Conservation (phyloP, 148 eudicot species). For the Cornus kousa region DNA sequence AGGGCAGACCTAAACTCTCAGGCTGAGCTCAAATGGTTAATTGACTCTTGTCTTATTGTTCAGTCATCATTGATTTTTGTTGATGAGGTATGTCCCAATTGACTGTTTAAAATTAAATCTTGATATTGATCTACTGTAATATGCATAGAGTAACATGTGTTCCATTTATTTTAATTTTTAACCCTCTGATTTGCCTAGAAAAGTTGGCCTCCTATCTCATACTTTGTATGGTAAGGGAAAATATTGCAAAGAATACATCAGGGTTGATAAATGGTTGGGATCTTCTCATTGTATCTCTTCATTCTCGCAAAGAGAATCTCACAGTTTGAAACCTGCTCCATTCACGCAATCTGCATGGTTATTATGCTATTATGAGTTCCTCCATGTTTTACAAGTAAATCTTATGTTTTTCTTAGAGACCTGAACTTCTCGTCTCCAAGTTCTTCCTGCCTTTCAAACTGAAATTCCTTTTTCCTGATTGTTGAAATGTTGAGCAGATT, state of each 20-base stretch:
- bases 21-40: constrained; percentile 40
- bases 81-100: constrained; percentile 35
- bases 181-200: neutral
- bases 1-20: constrained; percentile 38
- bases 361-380: neutral
- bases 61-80: constrained; percentile 33
- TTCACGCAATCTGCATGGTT: neutral
- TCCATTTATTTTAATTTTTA: neutral
- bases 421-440: neutral
- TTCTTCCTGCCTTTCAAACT: neutral
- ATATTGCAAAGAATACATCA: neutral
- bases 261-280: neutral
- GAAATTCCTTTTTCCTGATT: neutral
- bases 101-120: neutral
- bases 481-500: constrained; percentile 30
- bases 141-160: neutral
- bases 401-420: neutral
- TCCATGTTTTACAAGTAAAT: neutral
- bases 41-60: constrained; percentile 40
- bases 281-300: neutral
- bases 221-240: neutral
- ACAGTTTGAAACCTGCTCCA: neutral
- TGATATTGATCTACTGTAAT: neutral
- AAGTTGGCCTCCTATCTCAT: neutral
- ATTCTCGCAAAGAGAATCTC: neutral